Evolutionary conservation across 2,329 filamentous ascomycete species (phyloP), one percentile per base, ranked within the genome.

Genomic region (Pseudogymnoascus sp.): DNA sequence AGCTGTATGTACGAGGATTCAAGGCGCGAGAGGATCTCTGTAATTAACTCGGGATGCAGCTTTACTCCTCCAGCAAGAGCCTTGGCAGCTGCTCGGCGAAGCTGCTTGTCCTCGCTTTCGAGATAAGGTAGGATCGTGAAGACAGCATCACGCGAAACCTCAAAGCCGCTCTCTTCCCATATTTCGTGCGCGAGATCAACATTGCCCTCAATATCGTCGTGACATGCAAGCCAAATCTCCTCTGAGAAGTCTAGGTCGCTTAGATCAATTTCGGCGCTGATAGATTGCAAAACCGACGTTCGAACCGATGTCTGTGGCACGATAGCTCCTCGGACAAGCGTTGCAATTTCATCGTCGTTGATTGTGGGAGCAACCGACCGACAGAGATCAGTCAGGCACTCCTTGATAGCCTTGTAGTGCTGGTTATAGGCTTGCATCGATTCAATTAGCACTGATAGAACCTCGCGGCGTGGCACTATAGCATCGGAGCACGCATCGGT

Each of bases 391-490:
- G 89, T 83, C 67, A 99, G 84, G 71, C 91, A 96, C 75, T 99
- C 95, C 74, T 93, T 96, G 76, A 97, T 86, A 64, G 93, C 80
- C 76, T 96, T 96, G 79, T 97, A 97, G 75, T 99, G 95, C 72
- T 96, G 92, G 50, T 87, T 88, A 74, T 96, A 96, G 65, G 78
- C 83, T 73, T 96, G 90, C 90, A 99, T 96, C 1, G 92, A 88
- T 50, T 80, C 80, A 63, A 96, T 87, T 38, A 99, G 79, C 3
- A 83, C 81, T 2, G 83, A 79, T 3, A 97, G 75, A 38, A 96
- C 80, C 64, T 92, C 85, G 61, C 84, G 82, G 7, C 95, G 87
- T 31, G 93, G 92, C 26, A 97, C 82, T 33, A 87, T 83, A 61
- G 84, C 80, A 69, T 96, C 89, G 31, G 85, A 82, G 72, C 88